Evolutionary conservation across 2,329 filamentous ascomycete species (phyloP), one percentile per base, ranked within the genome.

Genomic region (Neocucurbitaria cava): DNA sequence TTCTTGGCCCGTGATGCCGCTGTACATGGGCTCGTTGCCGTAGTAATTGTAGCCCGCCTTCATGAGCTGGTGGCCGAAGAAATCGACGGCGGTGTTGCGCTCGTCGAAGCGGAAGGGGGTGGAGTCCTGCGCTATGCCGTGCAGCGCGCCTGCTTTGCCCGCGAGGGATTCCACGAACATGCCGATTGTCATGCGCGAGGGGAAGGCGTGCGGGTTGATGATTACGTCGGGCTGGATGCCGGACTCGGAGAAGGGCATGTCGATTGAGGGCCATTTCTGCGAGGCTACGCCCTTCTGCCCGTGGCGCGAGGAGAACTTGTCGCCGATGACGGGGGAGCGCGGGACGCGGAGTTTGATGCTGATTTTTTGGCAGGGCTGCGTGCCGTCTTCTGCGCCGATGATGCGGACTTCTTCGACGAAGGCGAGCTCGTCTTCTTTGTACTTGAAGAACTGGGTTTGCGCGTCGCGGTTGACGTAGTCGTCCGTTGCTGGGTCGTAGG

Each of bases 151-250:
- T 9, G 94, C 87, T 80, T 99, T 99, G 57, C 95, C 95, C 9
- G 95, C 95, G 47, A 99, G 84, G 5, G 93, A 97, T 81, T 99
- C 95, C 72, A 99, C 87, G 77, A 99, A 98, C 91, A 98, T 98
- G 72, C 95, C 95, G 73, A 99, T 99, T 18, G 95, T 99, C 95
- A 99, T 99, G 78, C 95, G 93, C 41, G 94, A 98, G 7, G 95
- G 95, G 84, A 99, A 99, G 72, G 95, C 95, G 83, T 99, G 95
- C 36, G 95, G 95, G 80, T 99, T 99, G 83, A 99, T 99, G 78
- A 99, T 99, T 69, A 96, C 84, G 77, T 99, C 95, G 9, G 95
- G 95, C 72, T 97, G 93, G 57, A 99, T 98, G 49, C 95, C 95
- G 5, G 90, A 91, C 79, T 99, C 95, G 2, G 91, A 92, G 78